Base-by-base conservation (phyloP, 1,284 basidiomycete genomes). In the Irpex sp. region DNA sequence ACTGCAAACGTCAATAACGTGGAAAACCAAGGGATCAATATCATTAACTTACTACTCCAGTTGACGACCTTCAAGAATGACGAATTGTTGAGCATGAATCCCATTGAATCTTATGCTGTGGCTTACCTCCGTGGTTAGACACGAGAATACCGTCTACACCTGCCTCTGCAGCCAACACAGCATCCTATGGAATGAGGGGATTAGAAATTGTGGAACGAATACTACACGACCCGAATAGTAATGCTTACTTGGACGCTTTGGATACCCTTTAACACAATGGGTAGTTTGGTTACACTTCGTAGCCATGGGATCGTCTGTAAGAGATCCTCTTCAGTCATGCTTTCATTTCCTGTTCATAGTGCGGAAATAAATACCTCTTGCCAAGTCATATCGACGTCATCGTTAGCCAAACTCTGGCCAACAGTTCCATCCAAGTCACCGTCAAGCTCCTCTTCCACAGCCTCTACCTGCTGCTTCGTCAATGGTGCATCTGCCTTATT, bases 121-220 rank as follows among this genome's bases (percentile, higher is more conserved):
- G 71, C 85, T 69, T 73, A 87, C 95, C 94, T 64, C 94, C 94
- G 70, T 97, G 95, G 70, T 97, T 97, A 3, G 92, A 93, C n/a
- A 95, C 76, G 34, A 97, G 82, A 61, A 98, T 91, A 5, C 93
- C 96, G 65, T 93, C 89, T 17, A 91, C 86, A 4, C 95, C 94
- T 11, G 87, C 86, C 71, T 97, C 91, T n/a, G 85, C 89, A 19
- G 96, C 96, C 61, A 94, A 82, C 5, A 97, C 87, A 1, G 94
- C 95, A 74, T 92, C 90, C 86, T 89, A 64, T 7, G 63, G 6
- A 40, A 8, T n/a, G 38, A 44, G 8, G 26, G 2, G 4, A 40
- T 40, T 40, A 15, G 38, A 4, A 21, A n/a, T n/a, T 47, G n/a
- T 34, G 15, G 56, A 59, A 58, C 31, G 37, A 19, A 36, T 36